A percentile compares a stretch with the other conserved stretches of the same genome.
These are phyloP conservation scores for Wickerhamomyces mucosus DNA, from an alignment of 805 yeast species.

Conservation along the genomic window DNA sequence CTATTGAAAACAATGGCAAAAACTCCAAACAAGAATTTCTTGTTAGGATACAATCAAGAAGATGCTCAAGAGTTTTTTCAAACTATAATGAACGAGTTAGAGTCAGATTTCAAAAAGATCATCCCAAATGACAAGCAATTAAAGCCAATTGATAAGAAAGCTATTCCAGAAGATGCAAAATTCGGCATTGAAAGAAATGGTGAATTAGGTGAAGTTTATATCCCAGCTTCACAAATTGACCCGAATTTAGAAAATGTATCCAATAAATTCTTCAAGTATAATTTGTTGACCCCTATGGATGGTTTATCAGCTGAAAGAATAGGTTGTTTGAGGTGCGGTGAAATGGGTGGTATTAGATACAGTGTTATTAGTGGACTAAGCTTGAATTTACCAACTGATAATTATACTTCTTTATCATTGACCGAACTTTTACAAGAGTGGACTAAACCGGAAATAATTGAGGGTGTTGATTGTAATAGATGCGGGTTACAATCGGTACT, in stretches of 20 bases:
- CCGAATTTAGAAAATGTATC: conserved; percentile 44
- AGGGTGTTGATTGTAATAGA: conserved; percentile 90
- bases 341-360: conserved; percentile 83
- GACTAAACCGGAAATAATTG: conserved; percentile 76
- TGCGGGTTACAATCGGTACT: conserved; percentile 66
- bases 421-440: conserved; percentile 52
- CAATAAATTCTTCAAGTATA: conserved; percentile 39
- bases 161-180: conserved; percentile 27
- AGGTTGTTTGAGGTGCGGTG: conserved; percentile 87
- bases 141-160: conserved; percentile 15
- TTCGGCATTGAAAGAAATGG: conserved; percentile 40
- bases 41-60: conserved; percentile 84
- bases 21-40: conserved; percentile 68
- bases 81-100: conserved; percentile 57
- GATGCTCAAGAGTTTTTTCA: conserved; percentile 97
- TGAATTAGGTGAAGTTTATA: conserved; percentile 51
- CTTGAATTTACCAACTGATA: conserved; percentile 52
- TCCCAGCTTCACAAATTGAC: conserved; percentile 71
- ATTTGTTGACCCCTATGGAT: conserved; percentile 80
- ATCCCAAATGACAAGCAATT: neutral
- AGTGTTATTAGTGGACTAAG: conserved; percentile 70
- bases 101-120: conserved; percentile 38
- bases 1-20: conserved; percentile 62
- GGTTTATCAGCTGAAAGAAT: conserved; percentile 83
- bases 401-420: conserved; percentile 33